phyloP scores from a whole-genome alignment of 225 moss, liverwort and hornwort species.

The Physcomitrellopsis africana region DNA sequence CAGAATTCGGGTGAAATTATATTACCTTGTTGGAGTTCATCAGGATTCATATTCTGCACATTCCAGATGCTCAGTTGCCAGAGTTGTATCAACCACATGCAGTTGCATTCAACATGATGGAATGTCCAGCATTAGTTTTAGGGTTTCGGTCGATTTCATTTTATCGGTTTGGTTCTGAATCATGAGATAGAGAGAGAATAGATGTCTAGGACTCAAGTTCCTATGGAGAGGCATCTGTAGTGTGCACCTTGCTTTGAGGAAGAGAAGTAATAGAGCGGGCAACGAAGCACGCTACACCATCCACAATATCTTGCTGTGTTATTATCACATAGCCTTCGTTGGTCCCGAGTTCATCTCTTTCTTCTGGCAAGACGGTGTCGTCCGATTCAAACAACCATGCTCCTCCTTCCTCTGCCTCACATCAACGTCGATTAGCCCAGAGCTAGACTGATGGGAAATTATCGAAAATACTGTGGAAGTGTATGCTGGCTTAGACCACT shows the following conservation, averaged over 20 bases:
- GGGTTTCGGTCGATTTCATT: not conserved
- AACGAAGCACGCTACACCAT: constrained; percentile 85
- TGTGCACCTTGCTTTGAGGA: constrained; percentile 72
- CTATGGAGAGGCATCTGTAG: not conserved
- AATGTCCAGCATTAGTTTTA: not conserved
- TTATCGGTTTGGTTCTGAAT: not conserved
- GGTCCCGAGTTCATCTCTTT: constrained; percentile 69
- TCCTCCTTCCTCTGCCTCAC: constrained; percentile 48
- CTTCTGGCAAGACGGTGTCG: constrained; percentile 43
- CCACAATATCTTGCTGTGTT: constrained; percentile 85
- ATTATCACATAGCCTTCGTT: constrained; percentile 79
- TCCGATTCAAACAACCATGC: constrained; percentile 66
- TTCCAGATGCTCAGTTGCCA: constrained; percentile 15
- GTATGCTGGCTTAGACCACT: not conserved
- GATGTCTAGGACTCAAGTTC: not conserved
- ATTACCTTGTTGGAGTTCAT: constrained; percentile 57
- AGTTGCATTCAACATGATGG: not conserved
- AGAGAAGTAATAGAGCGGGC: constrained; percentile 68
- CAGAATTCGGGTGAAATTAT: not conserved
- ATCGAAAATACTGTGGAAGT: not conserved
- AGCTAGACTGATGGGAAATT: not conserved
- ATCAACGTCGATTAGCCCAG: not conserved
- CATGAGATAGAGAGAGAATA: not conserved
- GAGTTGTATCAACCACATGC: not conserved
- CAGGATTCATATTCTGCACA: constrained; percentile 57